phyloP scores from a whole-genome alignment of 371 early-diverging fungal genomes.

The Mycotypha africana region DNA sequence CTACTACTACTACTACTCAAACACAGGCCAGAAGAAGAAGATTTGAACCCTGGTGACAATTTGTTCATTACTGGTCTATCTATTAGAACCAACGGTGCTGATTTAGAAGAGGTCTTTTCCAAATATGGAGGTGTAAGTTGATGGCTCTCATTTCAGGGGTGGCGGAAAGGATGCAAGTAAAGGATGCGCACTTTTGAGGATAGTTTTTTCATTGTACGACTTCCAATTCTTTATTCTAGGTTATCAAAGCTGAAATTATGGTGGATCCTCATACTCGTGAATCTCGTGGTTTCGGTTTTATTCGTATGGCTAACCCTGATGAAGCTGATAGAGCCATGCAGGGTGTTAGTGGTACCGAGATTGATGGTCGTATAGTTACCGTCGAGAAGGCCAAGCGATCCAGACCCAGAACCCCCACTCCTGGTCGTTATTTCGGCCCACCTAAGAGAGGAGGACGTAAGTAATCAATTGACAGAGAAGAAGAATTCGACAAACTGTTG shows the following conservation, averaged over 20 bases:
- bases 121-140: constrained; percentile 69
- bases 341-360: constrained; percentile 57
- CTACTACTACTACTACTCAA: too few species aligned
- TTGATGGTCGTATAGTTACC: constrained; percentile 69
- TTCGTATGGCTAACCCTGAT: constrained; percentile 66
- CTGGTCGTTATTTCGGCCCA: constrained; percentile 85
- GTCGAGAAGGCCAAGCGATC: constrained; percentile 77
- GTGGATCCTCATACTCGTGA: constrained; percentile 79
- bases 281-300: constrained; percentile 83
- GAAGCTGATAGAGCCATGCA: constrained; percentile 72
- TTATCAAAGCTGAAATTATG: constrained; percentile 70
- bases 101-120: constrained; percentile 66
- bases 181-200: too few species aligned
- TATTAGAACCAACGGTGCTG: constrained; percentile 49
- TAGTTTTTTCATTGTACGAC: too few species aligned
- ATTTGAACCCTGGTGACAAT: constrained; percentile 71
- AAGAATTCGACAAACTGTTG: too few species aligned
- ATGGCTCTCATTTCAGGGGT: too few species aligned
- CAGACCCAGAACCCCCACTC: constrained; percentile 79
- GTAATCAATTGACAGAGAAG: too few species aligned
- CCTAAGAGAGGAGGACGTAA: constrained; percentile 53
- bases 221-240: too few species aligned
- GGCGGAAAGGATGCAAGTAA: too few species aligned
- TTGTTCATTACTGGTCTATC: constrained; percentile 74
- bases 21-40: constrained; percentile 27